A percentile compares a stretch with the other conserved stretches of the same genome.
phyloP scores from a whole-genome alignment of 768 basidiomycete species.

The Panaeolus papilionaceus region DNA sequence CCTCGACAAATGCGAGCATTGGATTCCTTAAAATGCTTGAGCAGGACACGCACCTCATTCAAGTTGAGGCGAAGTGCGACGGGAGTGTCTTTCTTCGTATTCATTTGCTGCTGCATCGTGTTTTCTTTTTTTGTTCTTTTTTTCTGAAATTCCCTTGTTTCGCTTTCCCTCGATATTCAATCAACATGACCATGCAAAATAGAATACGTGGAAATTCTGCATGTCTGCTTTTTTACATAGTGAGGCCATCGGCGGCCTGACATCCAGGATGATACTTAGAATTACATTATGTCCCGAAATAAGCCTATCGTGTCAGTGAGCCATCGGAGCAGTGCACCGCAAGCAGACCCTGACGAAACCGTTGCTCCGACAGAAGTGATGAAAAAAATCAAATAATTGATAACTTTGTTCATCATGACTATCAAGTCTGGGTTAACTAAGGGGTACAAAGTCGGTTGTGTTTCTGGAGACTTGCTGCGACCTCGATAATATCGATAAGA shows the following conservation, averaged over 20 bases:
- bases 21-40: neutral
- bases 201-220: neutral
- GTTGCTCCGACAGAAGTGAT: neutral
- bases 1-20: neutral
- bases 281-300: neutral
- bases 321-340: neutral
- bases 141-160: slow-evolving; percentile 4
- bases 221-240: neutral
- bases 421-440: no score
- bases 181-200: neutral
- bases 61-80: neutral
- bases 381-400: neutral
- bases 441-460: no score
- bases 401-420: neutral
- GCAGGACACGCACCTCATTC: neutral
- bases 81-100: neutral
- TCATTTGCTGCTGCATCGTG: neutral
- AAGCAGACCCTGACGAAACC: neutral
- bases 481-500: no score
- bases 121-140: neutral
- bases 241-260: neutral
- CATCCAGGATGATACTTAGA: slow-evolving; percentile 2
- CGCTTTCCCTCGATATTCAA: neutral
- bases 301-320: neutral
- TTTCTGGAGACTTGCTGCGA: no score